Evolutionary conservation across 371 early-diverging fungal genomes (phyloP).

Genomic region (Choanephora cucurbitarum): DNA sequence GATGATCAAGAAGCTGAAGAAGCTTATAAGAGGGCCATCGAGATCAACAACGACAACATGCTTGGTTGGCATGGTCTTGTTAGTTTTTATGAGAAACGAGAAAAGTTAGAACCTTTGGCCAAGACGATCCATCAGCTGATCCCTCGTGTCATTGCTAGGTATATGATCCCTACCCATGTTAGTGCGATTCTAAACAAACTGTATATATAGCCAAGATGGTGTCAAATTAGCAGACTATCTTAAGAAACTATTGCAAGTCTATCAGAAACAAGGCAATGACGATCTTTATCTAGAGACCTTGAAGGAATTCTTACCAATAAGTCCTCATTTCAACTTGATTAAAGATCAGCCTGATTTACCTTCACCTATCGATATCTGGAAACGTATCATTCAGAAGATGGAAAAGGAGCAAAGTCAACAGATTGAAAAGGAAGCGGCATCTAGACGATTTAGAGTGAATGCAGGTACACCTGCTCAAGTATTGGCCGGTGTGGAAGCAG

Average conservation of each 20-base stretch:
- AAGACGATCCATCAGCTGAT: conserved; percentile 44
- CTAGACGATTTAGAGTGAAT: conserved; percentile 70
- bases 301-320: conserved; percentile 53
- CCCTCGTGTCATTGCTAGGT: conserved; percentile 34
- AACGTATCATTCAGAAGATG: conserved; percentile 54
- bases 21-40: conserved; percentile 72
- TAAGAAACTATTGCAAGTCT: conserved; percentile 57
- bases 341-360: conserved; percentile 46
- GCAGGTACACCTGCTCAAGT: conserved; percentile 66
- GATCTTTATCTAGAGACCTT: conserved; percentile 52
- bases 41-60: conserved; percentile 54
- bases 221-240: conserved; percentile 62
- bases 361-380: conserved; percentile 55
- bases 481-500: conserved; percentile 55
- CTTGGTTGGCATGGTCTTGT: conserved; percentile 82
- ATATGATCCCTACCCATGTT: not conserved
- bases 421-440: conserved; percentile 64
- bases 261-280: conserved; percentile 42
- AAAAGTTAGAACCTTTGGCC: conserved; percentile 44
- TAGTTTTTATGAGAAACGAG: conserved; percentile 62
- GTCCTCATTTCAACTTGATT: conserved; percentile 50
- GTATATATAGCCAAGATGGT: conserved; percentile 46
- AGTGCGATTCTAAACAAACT: not conserved
- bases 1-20: conserved; percentile 65
- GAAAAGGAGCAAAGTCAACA: conserved; percentile 59